Percentiles rank a stretch among this genome's conserved stretches.
These are phyloP conservation scores for Talaromyces sp. DNA, from an alignment of 2,329 filamentous ascomycete genomes.

Conservation along the genomic window DNA sequence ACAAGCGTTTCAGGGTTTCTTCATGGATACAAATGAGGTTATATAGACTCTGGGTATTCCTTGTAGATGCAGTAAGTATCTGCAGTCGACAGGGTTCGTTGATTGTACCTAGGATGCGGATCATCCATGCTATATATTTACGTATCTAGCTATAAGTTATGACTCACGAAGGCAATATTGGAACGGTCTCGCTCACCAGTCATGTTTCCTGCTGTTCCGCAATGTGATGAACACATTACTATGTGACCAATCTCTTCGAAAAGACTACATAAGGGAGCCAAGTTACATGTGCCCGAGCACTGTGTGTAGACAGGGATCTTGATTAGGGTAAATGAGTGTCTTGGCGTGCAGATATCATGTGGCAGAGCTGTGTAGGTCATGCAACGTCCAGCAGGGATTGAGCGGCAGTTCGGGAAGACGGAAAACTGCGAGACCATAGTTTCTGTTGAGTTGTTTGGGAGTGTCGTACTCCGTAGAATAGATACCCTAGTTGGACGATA, in stretches of 20 bases:
- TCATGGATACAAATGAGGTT: not conserved
- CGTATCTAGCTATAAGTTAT: not conserved
- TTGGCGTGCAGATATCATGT: constrained; percentile 15
- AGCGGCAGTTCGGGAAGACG: constrained; percentile 7
- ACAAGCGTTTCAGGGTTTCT: not conserved
- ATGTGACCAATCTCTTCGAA: not conserved
- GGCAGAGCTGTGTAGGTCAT: not conserved
- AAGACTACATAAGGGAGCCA: not conserved
- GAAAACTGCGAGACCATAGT: too few relatives aligned
- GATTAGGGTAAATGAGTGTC: not conserved
- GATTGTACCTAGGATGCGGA: not conserved
- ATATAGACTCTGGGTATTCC: too few relatives aligned
- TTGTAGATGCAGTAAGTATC: not conserved
- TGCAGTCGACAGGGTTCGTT: not conserved
- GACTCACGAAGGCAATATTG: not conserved
- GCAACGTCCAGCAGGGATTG: constrained; percentile 6
- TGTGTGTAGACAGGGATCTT: not conserved
- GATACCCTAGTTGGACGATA: not conserved
- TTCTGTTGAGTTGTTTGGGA: too few relatives aligned
- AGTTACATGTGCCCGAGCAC: not conserved
- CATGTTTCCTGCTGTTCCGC: not conserved
- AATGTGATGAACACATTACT: not conserved
- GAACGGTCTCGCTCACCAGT: not conserved
- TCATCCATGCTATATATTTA: not conserved
- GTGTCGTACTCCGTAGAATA: too few relatives aligned